phyloP scores from a whole-genome alignment of 2,329 filamentous ascomycete genomes.

The Ceratocystis ficicola region DNA sequence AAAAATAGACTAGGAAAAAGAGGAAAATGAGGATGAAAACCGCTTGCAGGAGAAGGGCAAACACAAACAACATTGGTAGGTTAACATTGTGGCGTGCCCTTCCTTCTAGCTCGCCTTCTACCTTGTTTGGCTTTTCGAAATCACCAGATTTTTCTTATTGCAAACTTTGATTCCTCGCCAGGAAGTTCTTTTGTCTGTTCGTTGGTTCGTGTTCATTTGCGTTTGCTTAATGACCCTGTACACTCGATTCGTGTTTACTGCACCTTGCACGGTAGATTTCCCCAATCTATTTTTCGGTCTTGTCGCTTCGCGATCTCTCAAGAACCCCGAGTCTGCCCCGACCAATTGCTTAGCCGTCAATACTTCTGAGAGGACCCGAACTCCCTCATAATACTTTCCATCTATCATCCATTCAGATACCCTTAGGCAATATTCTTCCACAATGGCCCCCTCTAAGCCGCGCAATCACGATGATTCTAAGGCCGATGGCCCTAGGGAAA shows the following conservation, averaged over 20 bases:
- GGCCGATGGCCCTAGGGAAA: constrained; percentile 28
- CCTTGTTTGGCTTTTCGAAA: neutral
- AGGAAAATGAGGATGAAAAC: constrained; percentile 18
- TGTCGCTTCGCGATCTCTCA: constrained; percentile 11
- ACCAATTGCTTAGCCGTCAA: neutral
- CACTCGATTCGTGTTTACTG: constrained; percentile 23
- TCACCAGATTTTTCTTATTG: neutral
- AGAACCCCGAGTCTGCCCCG: constrained; percentile 17
- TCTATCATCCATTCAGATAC: constrained; percentile 1
- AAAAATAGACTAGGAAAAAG: constrained; percentile 9
- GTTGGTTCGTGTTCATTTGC: neutral
- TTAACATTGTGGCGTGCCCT: constrained; percentile 15
- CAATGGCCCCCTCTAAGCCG: constrained; percentile 38
- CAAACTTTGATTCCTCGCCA: neutral
- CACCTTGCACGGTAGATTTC: constrained; percentile 13
- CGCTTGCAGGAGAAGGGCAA: constrained; percentile 8
- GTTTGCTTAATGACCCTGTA: neutral
- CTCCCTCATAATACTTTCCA: neutral
- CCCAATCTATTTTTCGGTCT: constrained; percentile 9
- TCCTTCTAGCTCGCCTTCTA: neutral
- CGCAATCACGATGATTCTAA: constrained; percentile 39
- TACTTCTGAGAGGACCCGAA: neutral
- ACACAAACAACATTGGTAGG: constrained; percentile 29
- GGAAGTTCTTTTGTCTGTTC: neutral
- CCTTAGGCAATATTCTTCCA: neutral